Conservation (phyloP, 2,329 filamentous ascomycete species). For the Nigrospora osmanthi region DNA sequence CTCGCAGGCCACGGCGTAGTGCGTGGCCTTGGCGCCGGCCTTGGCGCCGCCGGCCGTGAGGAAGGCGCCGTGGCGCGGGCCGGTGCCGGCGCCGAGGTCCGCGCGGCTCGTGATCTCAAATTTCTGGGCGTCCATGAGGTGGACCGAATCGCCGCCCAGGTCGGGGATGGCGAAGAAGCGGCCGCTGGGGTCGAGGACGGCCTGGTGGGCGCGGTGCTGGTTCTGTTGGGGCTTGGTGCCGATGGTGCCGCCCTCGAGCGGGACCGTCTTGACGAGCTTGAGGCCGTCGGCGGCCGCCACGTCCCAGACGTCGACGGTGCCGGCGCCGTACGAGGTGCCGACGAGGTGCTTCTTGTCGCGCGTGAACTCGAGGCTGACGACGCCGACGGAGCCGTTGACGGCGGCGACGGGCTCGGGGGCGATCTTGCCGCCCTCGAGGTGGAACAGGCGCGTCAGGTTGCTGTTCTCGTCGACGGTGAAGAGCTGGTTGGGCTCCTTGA, state of each 20-base stretch:
- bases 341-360: slow-evolving; percentile 34
- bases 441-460: slow-evolving; percentile 29
- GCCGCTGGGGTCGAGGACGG: slow-evolving; percentile 38
- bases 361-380: slow-evolving; percentile 41
- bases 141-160: slow-evolving; percentile 39
- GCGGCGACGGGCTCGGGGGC: slow-evolving; percentile 13
- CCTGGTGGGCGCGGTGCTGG: slow-evolving; percentile 35
- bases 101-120: slow-evolving; percentile 28
- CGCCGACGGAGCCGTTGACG: slow-evolving; percentile 29
- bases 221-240: slow-evolving; percentile 18
- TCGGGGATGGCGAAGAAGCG: slow-evolving; percentile 41
- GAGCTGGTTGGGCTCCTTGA: slow-evolving; percentile 28
- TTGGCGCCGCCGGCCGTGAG: slow-evolving; percentile 22
- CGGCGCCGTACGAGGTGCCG: slow-evolving; percentile 32
- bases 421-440: slow-evolving; percentile 25
- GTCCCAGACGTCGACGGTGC: slow-evolving; percentile 38
- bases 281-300: slow-evolving; percentile 23
- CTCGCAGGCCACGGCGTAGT: slow-evolving; percentile 41
- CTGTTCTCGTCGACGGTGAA: slow-evolving; percentile 42
- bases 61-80: slow-evolving; percentile 44
- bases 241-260: slow-evolving; percentile 23
- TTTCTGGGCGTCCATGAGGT: slow-evolving; percentile 33
- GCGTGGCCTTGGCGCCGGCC: slow-evolving; percentile 21
- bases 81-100: slow-evolving; percentile 29
- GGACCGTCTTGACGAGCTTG: slow-evolving; percentile 29